Percentiles rank a stretch among this genome's conserved stretches.
Conservation (phyloP, 495 filamentous ascomycete species). For the Penicillium odoratum region DNA sequence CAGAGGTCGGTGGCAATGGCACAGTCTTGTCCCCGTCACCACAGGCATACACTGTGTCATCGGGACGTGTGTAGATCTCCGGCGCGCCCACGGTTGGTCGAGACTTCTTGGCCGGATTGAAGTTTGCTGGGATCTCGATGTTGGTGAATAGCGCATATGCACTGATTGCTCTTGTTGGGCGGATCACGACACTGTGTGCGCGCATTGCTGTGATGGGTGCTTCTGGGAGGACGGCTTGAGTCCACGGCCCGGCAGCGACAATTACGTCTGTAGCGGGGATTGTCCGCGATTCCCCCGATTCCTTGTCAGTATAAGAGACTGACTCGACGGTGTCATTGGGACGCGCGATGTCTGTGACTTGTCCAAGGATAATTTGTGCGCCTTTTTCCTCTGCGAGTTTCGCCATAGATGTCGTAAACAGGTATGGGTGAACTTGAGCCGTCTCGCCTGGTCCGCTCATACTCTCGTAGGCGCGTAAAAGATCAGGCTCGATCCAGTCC, state of each 20-base stretch:
- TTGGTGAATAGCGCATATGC: conserved; percentile 90
- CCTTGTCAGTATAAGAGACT: conserved; percentile 74
- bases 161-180: conserved; percentile 69
- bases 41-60: conserved; percentile 89
- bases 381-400: conserved; percentile 75
- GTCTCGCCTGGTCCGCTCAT: conserved; percentile 82
- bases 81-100: conserved; percentile 68
- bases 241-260: conserved; percentile 91
- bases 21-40: conserved; percentile 80
- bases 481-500: conserved; percentile 77
- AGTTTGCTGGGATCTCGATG: conserved; percentile 70
- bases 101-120: conserved; percentile 50
- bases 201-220: conserved; percentile 79
- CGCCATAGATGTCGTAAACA: conserved; percentile 88
- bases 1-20: conserved; percentile 73
- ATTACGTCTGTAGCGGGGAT: conserved; percentile 78
- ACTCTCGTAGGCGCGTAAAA: conserved; percentile 69
- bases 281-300: conserved; percentile 54
- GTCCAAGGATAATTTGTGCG: conserved; percentile 66
- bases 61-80: conserved; percentile 90
- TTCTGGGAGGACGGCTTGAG: conserved; percentile 65
- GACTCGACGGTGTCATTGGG: conserved; percentile 55
- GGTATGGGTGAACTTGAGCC: conserved; percentile 91
- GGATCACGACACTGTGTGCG: conserved; percentile 89
- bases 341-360: conserved; percentile 63